Evolutionary conservation across 1,139 yeast species (phyloP), one percentile per base, ranked within the genome.

Genomic region (Yamadazyma taylorii): DNA sequence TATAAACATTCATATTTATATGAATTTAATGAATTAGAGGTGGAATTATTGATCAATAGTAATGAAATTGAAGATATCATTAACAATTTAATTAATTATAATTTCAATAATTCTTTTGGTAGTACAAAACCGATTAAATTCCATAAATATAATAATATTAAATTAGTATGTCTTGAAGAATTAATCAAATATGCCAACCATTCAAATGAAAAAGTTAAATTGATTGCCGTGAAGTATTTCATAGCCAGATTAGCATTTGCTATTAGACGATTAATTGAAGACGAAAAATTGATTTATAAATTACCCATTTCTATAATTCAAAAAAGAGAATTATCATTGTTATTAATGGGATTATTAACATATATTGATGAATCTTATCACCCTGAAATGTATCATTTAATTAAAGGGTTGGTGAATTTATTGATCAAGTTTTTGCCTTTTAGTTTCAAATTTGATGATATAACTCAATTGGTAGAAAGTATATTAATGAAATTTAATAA

Each of bases 301-400:
- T 53, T 61, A 33, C 75, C 76, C 2, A 45, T 68, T 12, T 59
- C 70, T n/a, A 56, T 55, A 34, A 48, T 67, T 8, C 74, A 69
- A 42, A 58, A 58, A 36, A 55, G 56, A 23, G 77, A 71, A 46
- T 37, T 68, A 21, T 28, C 41, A 24, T 36, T 55, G 1, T 45
- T 65, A 6, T 43, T 69, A 22, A 32, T 43, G 3, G 73, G 73
- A 2, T 45, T 65, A 12, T 29, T 35, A 6, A 12, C 36, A 8
- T 44, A 34, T 30, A 29, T 41, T 13, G 16, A 27, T 7, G 21
- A 13, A 12, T 17, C 14, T 16, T 14, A 15, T 17, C 36, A 38
- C 9, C 30, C 50, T 17, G 38, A 6, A 33, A 30, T 12, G 15
- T 35, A 15, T 31, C 28, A 12, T n/a, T 36, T n/a, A 22, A 32